Evolutionary conservation across 1,284 basidiomycete genomes (phyloP).

Genomic region (Cryptococcus sp.): DNA sequence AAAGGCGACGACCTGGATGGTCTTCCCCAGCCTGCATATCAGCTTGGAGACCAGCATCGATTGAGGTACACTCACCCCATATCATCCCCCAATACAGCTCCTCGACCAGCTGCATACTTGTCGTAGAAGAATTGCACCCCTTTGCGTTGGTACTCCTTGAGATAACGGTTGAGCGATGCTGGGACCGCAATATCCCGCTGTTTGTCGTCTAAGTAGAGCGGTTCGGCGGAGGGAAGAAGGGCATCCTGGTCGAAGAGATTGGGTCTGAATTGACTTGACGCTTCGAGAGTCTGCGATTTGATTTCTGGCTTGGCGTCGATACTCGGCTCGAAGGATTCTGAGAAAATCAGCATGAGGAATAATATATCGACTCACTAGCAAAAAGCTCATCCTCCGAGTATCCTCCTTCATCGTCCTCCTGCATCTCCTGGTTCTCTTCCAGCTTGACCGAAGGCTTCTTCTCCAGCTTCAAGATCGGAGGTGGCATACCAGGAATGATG

Average conservation of each 20-base stretch:
- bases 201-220: slow-evolving; percentile 21
- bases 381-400: slow-evolving; percentile 30
- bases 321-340: neutral
- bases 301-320: neutral
- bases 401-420: neutral
- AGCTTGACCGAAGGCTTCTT: too few relatives aligned
- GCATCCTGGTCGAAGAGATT: neutral
- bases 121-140: slow-evolving; percentile 49
- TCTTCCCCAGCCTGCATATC: slow-evolving; percentile 44
- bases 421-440: slow-evolving; percentile 4
- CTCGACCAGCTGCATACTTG: slow-evolving; percentile 44
- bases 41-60: neutral
- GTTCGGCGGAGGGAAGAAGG: slow-evolving; percentile 16
- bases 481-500: slow-evolving; percentile 4
- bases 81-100: slow-evolving; percentile 51
- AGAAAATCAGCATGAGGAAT: neutral
- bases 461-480: neutral
- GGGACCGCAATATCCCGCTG: slow-evolving; percentile 38
- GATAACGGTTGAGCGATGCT: slow-evolving; percentile 48
- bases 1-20: slow-evolving; percentile 45
- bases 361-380: slow-evolving; percentile 5
- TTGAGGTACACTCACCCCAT: slow-evolving; percentile 45
- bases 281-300: neutral
- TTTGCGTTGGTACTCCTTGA: slow-evolving; percentile 49
- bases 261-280: neutral